These are phyloP conservation scores for Amesomyces nigricolor DNA, from an alignment of 2,329 filamentous ascomycete genomes.

Conservation along the genomic window DNA sequence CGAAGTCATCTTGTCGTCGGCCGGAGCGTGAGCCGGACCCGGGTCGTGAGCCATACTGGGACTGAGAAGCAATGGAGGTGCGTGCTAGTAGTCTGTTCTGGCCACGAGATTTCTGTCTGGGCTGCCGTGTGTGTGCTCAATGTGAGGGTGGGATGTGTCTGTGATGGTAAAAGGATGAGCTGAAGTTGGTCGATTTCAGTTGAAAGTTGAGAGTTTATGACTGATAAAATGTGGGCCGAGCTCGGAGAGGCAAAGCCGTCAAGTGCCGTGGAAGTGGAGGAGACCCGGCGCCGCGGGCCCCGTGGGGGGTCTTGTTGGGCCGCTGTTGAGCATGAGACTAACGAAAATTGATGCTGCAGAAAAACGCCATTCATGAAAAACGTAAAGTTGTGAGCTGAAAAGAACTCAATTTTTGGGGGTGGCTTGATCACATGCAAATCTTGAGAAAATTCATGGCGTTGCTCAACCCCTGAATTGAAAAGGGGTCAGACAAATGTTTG, in stretches of 20 bases:
- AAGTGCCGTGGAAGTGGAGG: not conserved
- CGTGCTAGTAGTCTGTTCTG: constrained; percentile 45
- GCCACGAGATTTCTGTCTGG: constrained; percentile 17
- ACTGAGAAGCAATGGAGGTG: constrained; percentile 47
- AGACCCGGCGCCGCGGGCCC: not conserved
- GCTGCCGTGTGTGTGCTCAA: not conserved
- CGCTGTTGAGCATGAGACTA: not conserved
- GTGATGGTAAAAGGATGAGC: not conserved
- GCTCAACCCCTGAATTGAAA: too few relatives aligned
- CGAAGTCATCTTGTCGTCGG: constrained; percentile 24
- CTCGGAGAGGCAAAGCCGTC: constrained; percentile 6
- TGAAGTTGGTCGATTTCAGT: not conserved
- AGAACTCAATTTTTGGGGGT: too few relatives aligned
- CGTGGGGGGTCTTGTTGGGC: not conserved
- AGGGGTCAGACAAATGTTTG: too few relatives aligned
- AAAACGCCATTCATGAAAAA: too few relatives aligned
- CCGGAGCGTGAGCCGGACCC: constrained; percentile 27
- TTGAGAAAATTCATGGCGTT: too few relatives aligned
- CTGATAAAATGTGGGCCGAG: constrained; percentile 14
- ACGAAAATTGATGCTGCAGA: too few relatives aligned
- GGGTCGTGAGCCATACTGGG: constrained; percentile 41
- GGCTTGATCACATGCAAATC: too few relatives aligned
- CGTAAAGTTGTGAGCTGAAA: too few relatives aligned
- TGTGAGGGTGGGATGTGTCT: not conserved
- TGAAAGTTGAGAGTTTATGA: not conserved